Base-by-base conservation (phyloP, 148 eudicot genomes). In the Tetragonia tetragonoides region DNA sequence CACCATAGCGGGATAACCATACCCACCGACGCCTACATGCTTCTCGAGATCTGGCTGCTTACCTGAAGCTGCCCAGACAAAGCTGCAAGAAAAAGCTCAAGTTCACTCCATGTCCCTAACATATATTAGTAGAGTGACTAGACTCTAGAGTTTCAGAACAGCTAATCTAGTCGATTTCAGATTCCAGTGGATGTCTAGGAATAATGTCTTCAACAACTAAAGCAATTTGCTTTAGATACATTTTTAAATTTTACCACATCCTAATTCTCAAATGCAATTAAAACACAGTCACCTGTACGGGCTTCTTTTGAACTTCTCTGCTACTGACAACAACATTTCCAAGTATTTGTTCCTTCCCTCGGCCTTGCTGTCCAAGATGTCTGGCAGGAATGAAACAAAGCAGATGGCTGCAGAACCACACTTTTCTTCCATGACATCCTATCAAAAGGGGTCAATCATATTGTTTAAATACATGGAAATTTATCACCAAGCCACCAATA, bases 1-100 rank as follows among this genome's bases (percentile, higher is more conserved):
- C 60, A 95, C 96, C 94, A 95, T 77, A 70, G 99, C 99, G 3
- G 99, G 99, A 87, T 93, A 93, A 7, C 99, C 99, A 75, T 93
- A 95, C 66, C 99, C 99, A 54, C 99, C 97, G 66, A 95, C 99
- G 72, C 97, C 97, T 40, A 95, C 93, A n/a, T 87, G 89, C 72
- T 79, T 90, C 83, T 95, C 99, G 37, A 95, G 97, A 84, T 93
- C 97, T 37, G 92, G 85, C 84, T 95, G 99, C 84, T 93, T 93
- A 68, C 97, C 97, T 53, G 99, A 94, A 70, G 92, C 94, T 20
- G 90, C 86, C 99, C 99, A 95, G n/a, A 95, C 92, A 84, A 86
- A 93, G 83, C 99, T 95, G 93, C 92, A 88, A 74, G 44, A 79
- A 57, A 54, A 56, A 37, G 9, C 46, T 57, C 60, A 47, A 71